Evolutionary conservation across 371 early-diverging fungal genomes (phyloP).

Genomic region (Mucor mucedo): DNA sequence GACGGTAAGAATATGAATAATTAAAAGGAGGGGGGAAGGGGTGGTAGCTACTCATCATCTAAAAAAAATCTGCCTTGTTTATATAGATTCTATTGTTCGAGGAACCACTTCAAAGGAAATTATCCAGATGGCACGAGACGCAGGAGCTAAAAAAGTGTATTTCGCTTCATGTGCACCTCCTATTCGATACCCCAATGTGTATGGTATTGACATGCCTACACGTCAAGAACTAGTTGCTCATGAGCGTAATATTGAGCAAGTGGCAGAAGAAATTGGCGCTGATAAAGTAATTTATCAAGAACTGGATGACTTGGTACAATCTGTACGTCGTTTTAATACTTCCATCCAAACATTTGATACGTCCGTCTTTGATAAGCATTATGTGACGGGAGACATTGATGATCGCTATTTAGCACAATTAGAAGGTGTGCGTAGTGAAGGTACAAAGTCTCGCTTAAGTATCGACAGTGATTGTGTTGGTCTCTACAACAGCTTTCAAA

Average conservation of each 20-base stretch:
- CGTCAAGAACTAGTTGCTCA: conserved; percentile 90
- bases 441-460: conserved; percentile 42
- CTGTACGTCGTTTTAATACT: conserved; percentile 85
- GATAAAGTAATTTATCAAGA: conserved; percentile 93
- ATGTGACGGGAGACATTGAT: conserved; percentile 88
- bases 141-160: conserved; percentile 97
- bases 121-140: conserved; percentile 97
- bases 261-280: conserved; percentile 89
- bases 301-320: conserved; percentile 79
- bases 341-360: conserved; percentile 85
- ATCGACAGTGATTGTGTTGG: conserved; percentile 69
- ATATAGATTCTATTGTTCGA: conserved; percentile 92
- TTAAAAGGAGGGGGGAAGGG: not conserved
- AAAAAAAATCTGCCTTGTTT: not conserved
- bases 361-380: conserved; percentile 92
- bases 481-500: conserved; percentile 57
- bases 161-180: conserved; percentile 98
- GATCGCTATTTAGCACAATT: conserved; percentile 79
- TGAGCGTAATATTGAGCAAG: conserved; percentile 75
- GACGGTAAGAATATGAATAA: conserved; percentile 69
- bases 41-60: too few relatives aligned
- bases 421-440: conserved; percentile 68
- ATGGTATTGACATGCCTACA: conserved; percentile 99
- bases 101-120: conserved; percentile 98
- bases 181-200: conserved; percentile 95